Evolutionary conservation across 2,329 filamentous ascomycete genomes (phyloP).

Genomic region (Immersiporthe knoxdaviesiana): DNA sequence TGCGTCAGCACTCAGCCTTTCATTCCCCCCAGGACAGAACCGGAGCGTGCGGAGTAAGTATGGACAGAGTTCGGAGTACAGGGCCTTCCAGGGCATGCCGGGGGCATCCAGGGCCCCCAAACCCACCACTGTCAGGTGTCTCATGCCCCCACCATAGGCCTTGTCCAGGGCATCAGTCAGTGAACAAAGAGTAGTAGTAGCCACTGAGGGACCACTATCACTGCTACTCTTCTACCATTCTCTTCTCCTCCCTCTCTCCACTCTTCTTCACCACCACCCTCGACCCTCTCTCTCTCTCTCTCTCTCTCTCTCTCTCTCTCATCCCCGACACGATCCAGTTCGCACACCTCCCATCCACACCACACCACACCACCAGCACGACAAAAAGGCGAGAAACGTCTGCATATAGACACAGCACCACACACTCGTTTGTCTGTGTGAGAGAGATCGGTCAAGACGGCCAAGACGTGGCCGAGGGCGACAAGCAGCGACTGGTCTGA

Average conservation of each 20-base stretch:
- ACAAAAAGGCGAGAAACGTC: neutral
- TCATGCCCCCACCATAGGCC: neutral
- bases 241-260: neutral
- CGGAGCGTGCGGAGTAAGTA: neutral
- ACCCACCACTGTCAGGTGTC: neutral
- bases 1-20: conserved; percentile 5
- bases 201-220: neutral
- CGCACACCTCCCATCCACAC: neutral
- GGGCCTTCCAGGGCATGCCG: neutral
- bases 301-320: too few species aligned
- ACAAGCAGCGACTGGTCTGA: neutral
- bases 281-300: too few species aligned
- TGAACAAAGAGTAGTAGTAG: neutral
- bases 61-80: too few species aligned
- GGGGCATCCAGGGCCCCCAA: neutral
- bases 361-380: neutral
- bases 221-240: too few species aligned
- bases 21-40: neutral
- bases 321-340: neutral
- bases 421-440: neutral
- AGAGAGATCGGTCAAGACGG: neutral
- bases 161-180: neutral
- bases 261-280: neutral
- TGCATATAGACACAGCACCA: neutral
- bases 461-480: neutral